Percentiles rank a stretch among this genome's conserved stretches.
These are phyloP conservation scores for Amanita exitialis DNA, from an alignment of 768 basidiomycete genomes.

Conservation along the genomic window DNA sequence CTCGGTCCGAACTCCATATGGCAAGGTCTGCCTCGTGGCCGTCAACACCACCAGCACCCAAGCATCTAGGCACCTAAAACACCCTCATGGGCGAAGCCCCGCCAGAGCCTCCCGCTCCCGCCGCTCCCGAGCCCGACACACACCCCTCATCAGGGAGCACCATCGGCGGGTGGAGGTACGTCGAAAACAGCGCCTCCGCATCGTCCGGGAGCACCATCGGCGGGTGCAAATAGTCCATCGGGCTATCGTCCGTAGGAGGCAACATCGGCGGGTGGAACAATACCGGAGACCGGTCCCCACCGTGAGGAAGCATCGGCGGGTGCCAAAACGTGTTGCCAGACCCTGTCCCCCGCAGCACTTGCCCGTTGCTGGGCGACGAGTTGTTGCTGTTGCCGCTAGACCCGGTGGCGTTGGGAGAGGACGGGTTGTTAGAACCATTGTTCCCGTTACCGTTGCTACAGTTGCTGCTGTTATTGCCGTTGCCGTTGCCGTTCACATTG, in stretches of 20 bases:
- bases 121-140: not conserved
- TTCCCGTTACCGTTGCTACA: constrained; percentile 19
- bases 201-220: constrained; percentile 57
- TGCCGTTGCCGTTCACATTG: constrained; percentile 8
- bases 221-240: constrained; percentile 67
- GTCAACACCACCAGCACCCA: not conserved
- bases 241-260: constrained; percentile 43
- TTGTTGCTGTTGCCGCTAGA: too few relatives aligned
- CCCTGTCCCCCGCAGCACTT: too few relatives aligned
- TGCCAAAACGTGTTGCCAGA: constrained; percentile 59
- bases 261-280: constrained; percentile 67
- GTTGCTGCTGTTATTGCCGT: not conserved
- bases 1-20: not conserved
- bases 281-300: constrained; percentile 37
- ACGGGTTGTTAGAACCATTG: too few relatives aligned
- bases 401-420: too few relatives aligned
- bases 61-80: not conserved
- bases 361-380: too few relatives aligned
- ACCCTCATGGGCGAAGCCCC: constrained; percentile 4
- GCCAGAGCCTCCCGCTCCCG: not conserved
- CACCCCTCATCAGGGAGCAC: constrained; percentile 24
- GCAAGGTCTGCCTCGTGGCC: not conserved
- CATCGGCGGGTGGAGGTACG: constrained; percentile 38
- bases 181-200: constrained; percentile 36
- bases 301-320: constrained; percentile 59